Evolutionary conservation across 1,139 yeast species (phyloP), one percentile per base, ranked within the genome.

Genomic region (Pichia sp.): DNA sequence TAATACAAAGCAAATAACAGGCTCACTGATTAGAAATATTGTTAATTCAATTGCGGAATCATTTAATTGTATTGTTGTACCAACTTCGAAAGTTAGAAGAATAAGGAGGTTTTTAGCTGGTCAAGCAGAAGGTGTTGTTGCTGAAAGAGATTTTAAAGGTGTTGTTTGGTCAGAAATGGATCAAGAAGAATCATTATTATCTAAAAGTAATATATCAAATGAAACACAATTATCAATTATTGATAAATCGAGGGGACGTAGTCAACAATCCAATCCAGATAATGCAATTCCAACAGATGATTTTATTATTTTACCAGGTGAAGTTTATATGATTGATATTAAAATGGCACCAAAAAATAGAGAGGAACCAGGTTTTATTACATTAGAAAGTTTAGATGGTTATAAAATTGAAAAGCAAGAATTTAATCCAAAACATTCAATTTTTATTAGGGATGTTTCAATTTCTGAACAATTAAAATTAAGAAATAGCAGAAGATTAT

Each of bases 21-120:
- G 96, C 43, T 59, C 72, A 20, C 66, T 76, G 53, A 80, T 92
- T 49, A 79, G 96, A 64, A 64, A 70, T 31, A 67, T 89, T 41
- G 97, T 89, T 26, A 95, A 92, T 61, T 73, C 80, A 24, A 74
- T 92, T 59, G 97, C 96, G 25, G 74, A 74, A 50, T 72, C 84
- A 2, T 92, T 81, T 69, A 79, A 83, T 63, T 87, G 96, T 70
- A 73, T 73, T 45, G 87, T 92, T 49, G 86, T 85, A 35, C 97
- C 97, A 37, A 96, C 96, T 0, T 85, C 96, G 35, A 82, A 87
- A 62, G 85, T 92, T 36, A 82, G 98, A 68, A 77, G 96, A 64
- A 74, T 90, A 50, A 79, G 96, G 70, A 78, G 97, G 61, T 92
- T 90, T 60, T 77, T 92, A 61, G 95, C 96, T 30, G 98, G 98